Evolutionary conservation across 2,329 filamentous ascomycete genomes (phyloP), one percentile per base, ranked within the genome.

Genomic region (Dothideomycetidae sp.): DNA sequence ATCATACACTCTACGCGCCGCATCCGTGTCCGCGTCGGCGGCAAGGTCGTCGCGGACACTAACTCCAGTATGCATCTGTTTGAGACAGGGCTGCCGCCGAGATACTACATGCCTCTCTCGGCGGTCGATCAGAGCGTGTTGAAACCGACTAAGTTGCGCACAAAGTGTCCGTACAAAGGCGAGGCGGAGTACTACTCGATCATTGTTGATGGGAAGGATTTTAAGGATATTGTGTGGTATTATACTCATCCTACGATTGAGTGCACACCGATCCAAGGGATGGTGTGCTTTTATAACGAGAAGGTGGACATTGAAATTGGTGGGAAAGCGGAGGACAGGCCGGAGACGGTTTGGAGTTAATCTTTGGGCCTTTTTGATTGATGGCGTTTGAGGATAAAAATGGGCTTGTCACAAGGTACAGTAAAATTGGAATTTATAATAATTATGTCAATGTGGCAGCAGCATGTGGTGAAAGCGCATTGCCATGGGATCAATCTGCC

Each of bases 151-250:
- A 50, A 57, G 2, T 70, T 68, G 0, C 53, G 50, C n/a, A 75
- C 71, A 0, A 56, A 60, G 36, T 81, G 76, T 52, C 76, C 77
- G 2, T 81, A 81, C 47, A 81, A 81, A 50, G 76, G 76, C 1
- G 63, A 68, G 37, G 75, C 75, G 0, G 62, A 70, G 39, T 81
- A 78, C 42, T 78, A 76, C 44, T 46, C 71, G 38, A 55, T 78
- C 0, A 60, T 63, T 0, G 45, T 75, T 0, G 53, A 61, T 3
- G 66, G 58, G 0, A 53, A 62, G 14, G 49, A 56, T 39, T 54
- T 60, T 19, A 57, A 63, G 44, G 66, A 78, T 47, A 37, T 73
- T 2, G 62, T 75, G 1, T 81, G 76, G 76, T 78, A 68, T 41
- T 81, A 80, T 39, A 57, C 57, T 11, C 61, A 63, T 9, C 73